Conservation (phyloP, 768 basidiomycete genomes). For the Grammothele lineata region DNA sequence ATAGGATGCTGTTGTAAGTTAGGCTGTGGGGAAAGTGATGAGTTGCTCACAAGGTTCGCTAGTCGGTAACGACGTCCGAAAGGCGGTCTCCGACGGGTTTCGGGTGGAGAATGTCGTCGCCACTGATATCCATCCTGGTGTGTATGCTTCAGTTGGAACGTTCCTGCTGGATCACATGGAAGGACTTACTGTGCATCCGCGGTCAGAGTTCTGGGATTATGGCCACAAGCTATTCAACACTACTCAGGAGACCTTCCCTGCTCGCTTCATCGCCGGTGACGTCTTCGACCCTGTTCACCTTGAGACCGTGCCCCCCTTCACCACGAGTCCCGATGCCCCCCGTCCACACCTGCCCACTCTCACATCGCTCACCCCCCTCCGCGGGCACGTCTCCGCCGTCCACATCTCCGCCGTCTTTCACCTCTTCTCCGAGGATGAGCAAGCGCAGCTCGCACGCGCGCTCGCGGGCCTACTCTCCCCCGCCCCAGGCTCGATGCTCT, state of each 20-base stretch:
- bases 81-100: conserved; percentile 38
- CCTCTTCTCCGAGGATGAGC: conserved; percentile 39
- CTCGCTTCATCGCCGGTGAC: conserved; percentile 54
- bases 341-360: conserved; percentile 30
- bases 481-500: conserved; percentile 41
- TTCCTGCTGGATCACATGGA: not conserved
- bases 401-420: conserved; percentile 49
- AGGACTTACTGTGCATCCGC: not conserved
- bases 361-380: conserved; percentile 34
- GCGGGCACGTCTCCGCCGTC: conserved; percentile 44
- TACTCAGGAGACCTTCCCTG: conserved; percentile 48
- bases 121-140: conserved; percentile 37
- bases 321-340: not conserved
- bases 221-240: conserved; percentile 59
- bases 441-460: conserved; percentile 37
- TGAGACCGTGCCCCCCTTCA: conserved; percentile 1
- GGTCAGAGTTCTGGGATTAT: conserved; percentile 58
- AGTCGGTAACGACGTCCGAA: conserved; percentile 42
- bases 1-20: conserved; percentile 42
- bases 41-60: no score
- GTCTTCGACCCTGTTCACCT: conserved; percentile 45
- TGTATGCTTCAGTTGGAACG: not conserved
- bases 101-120: conserved; percentile 35
- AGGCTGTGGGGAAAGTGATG: no score
- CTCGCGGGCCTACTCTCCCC: conserved; percentile 40